Percentiles rank a stretch among this genome's conserved stretches.
phyloP scores from a whole-genome alignment of 768 basidiomycete species.

The Lyophyllum decastes region DNA sequence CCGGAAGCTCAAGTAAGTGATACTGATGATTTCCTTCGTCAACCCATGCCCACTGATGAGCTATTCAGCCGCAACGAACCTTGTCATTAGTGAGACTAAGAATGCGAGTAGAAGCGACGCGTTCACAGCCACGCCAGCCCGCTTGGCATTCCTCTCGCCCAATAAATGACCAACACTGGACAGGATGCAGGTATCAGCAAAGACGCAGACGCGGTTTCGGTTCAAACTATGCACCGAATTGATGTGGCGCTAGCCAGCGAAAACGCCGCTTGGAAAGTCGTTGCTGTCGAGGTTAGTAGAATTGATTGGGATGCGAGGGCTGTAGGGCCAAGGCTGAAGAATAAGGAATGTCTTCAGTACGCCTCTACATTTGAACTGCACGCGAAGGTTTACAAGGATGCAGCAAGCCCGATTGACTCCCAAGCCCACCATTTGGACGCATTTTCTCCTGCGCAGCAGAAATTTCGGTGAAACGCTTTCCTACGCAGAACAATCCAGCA shows the following conservation, averaged over 20 bases:
- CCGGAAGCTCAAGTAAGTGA: constrained; percentile 46
- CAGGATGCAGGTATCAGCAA: background rate
- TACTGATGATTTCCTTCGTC: background rate
- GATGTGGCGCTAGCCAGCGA: constrained; percentile 80
- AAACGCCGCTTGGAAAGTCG: constrained; percentile 79
- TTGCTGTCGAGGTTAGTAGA: constrained; percentile 71
- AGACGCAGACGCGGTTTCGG: background rate
- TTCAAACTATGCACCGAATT: background rate
- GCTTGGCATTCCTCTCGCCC: constrained; percentile 7
- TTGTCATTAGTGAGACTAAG: constrained; percentile 57
- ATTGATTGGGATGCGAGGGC: constrained; percentile 88
- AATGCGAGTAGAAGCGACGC: constrained; percentile 67
- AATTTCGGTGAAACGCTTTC: background rate
- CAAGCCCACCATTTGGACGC: too few species aligned
- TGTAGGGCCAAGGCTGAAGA: constrained; percentile 66
- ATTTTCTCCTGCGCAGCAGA: constrained; percentile 62
- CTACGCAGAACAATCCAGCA: background rate
- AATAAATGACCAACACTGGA: constrained; percentile 12
- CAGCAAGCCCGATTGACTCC: constrained; percentile 72
- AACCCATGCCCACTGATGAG: too few species aligned
- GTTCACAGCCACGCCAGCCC: constrained; percentile 28
- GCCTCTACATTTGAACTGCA: too few species aligned
- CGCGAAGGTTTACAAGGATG: constrained; percentile 35
- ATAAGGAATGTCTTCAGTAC: background rate
- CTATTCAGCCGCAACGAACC: constrained; percentile 48